Percentiles rank a stretch among this genome's conserved stretches.
These are phyloP conservation scores for Mycena citricolor DNA, from an alignment of 1,284 basidiomycete species.

Conservation along the genomic window DNA sequence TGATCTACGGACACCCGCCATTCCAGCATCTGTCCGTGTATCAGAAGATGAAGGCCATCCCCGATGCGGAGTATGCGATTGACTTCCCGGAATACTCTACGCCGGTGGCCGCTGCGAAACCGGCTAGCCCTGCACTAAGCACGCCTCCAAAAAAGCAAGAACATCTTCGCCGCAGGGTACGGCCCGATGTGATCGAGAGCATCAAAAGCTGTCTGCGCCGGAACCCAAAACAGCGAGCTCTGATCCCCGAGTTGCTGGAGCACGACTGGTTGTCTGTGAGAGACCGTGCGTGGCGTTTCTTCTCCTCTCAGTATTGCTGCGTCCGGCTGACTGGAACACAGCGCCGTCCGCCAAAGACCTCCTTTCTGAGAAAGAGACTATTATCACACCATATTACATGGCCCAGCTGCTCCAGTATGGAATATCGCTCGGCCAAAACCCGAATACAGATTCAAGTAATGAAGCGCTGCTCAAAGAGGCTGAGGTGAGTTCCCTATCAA, in stretches of 20 bases:
- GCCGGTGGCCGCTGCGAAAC: constrained; percentile 40
- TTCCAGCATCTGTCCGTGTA: constrained; percentile 84
- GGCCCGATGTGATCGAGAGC: constrained; percentile 65
- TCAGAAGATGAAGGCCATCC: constrained; percentile 88
- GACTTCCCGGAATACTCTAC: constrained; percentile 70
- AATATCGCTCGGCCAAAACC: constrained; percentile 49
- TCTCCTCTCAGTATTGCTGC: not conserved
- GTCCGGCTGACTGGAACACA: constrained; percentile 5
- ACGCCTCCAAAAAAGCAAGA: constrained; percentile 57
- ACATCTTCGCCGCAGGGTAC: constrained; percentile 64
- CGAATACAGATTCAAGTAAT: constrained; percentile 31
- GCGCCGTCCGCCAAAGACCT: constrained; percentile 32
- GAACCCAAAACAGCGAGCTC: constrained; percentile 73
- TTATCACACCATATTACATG: constrained; percentile 78
- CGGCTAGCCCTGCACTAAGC: constrained; percentile 18
- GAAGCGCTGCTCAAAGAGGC: constrained; percentile 47
- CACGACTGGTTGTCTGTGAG: constrained; percentile 67
- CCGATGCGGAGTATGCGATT: constrained; percentile 70
- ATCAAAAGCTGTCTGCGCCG: constrained; percentile 77
- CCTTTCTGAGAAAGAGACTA: constrained; percentile 56
- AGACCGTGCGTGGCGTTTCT: constrained; percentile 33
- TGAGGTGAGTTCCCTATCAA: constrained; percentile 38
- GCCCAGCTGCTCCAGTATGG: constrained; percentile 66
- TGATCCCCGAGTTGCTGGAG: constrained; percentile 75
- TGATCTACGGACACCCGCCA: constrained; percentile 94